Evolutionary conservation across 2,329 filamentous ascomycete species (phyloP).

Genomic region (Teratosphaeriaceae sp.): DNA sequence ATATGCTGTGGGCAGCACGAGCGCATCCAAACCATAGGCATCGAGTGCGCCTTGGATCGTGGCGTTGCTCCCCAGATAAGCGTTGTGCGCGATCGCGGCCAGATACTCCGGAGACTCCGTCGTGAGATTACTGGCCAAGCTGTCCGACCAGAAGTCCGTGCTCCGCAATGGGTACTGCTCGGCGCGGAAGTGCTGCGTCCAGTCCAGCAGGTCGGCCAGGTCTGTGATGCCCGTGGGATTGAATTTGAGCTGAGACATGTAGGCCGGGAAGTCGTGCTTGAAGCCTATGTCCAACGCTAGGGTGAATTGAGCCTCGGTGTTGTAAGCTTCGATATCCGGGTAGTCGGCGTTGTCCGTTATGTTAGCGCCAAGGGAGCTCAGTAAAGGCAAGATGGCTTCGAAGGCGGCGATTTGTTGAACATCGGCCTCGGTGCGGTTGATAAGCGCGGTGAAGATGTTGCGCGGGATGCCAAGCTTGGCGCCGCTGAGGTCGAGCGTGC

Average conservation of each 20-base stretch:
- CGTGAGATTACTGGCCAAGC: slow-evolving; percentile 38
- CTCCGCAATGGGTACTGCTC: slow-evolving; percentile 1
- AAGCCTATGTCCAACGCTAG: background rate
- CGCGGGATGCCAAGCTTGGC: slow-evolving; percentile 59
- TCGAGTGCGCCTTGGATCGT: slow-evolving; percentile 55
- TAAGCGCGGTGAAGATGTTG: slow-evolving; percentile 45
- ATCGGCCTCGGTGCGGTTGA: slow-evolving; percentile 29
- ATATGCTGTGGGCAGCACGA: slow-evolving; percentile 52
- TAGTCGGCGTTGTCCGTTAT: slow-evolving; percentile 1
- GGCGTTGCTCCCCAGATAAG: slow-evolving; percentile 50
- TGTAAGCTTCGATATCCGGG: background rate
- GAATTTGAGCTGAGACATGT: background rate
- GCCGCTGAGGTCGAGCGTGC: slow-evolving; percentile 43
- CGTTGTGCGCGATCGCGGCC: slow-evolving; percentile 47
- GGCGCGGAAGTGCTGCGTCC: background rate
- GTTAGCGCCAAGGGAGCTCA: background rate
- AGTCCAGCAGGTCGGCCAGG: background rate
- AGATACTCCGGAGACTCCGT: slow-evolving; percentile 50
- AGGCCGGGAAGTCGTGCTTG: slow-evolving; percentile 1
- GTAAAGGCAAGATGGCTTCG: slow-evolving; percentile 27
- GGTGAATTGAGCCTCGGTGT: background rate
- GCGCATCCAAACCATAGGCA: slow-evolving; percentile 52
- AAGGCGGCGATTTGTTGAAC: slow-evolving; percentile 46
- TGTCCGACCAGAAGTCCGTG: background rate
- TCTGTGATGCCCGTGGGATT: background rate